Base-by-base conservation (phyloP, 345 rosid species). In the Lagerstroemia speciosa region DNA sequence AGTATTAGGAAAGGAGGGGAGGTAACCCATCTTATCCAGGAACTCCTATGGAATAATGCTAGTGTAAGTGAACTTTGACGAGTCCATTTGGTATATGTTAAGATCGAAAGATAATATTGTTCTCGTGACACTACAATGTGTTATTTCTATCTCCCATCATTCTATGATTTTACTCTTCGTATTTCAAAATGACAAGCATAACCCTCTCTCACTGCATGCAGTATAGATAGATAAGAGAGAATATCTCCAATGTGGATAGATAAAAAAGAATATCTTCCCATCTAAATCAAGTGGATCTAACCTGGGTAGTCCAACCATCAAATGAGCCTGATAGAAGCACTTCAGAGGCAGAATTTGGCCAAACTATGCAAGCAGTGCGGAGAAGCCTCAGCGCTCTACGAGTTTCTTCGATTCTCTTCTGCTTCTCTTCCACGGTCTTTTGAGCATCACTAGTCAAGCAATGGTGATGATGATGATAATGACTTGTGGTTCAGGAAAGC, bases 241-340 rank as follows among this genome's bases (percentile, higher is more conserved):
- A 8, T 16, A 22, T n/a, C 60, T 53, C 10, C 60, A 53, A n/a
- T n/a, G n/a, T n/a, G n/a, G 38, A 62, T 33, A 62, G 65, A 9
- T 32, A 34, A 64, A 6, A 40, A 6, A 64, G 65, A 62, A 8
- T 16, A 22, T n/a, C 60, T 53, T 26, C 60, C n/a, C 30, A 53
- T 41, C 29, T 53, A 9, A n/a, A 14, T 1, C 8, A 53, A 53
- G 12, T n/a, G 48, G 67, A 71, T 71, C 91, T 67, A 70, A 91
- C 99, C 96, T 91, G 81, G 37, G 93, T 77, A 26, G 86, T 73
- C 99, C 99, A 94, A 48, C 99, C 96, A 57, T 94, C 99, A 78
- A 84, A 94, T 15, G 99, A 91, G 68, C 99, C 98, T 41, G 87
- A 80, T 52, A 94, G 70, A 64, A 91, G 80, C 74, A 94, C 96